These are phyloP conservation scores for Boletus huronensis DNA, from an alignment of 768 basidiomycete genomes.

Conservation along the genomic window DNA sequence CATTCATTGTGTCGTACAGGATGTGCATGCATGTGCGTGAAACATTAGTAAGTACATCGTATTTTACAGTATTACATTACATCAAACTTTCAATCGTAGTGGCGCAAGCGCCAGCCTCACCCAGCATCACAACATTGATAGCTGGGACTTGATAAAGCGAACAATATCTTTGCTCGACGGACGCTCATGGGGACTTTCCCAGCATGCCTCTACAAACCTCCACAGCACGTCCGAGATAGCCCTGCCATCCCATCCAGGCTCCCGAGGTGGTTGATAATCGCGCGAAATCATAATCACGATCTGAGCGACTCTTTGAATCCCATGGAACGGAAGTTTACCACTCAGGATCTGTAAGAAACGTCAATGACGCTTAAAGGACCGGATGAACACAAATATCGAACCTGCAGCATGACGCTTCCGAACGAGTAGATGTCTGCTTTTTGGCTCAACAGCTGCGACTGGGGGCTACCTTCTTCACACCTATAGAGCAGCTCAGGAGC, in stretches of 20 bases:
- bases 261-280: slow-evolving; percentile 7
- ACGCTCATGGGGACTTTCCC: slow-evolving; percentile 15
- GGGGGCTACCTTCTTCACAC: neutral
- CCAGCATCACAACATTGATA: neutral
- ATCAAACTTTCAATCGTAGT: neutral
- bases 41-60: neutral
- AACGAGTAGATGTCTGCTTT: slow-evolving; percentile 29
- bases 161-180: slow-evolving; percentile 15
- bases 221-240: slow-evolving; percentile 23
- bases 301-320: slow-evolving; percentile 16
- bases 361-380: neutral
- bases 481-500: slow-evolving; percentile 25
- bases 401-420: slow-evolving; percentile 30
- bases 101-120: neutral
- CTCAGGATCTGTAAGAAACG: slow-evolving; percentile 13
- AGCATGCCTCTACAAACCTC: slow-evolving; percentile 23
- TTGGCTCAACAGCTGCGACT: slow-evolving; percentile 8
- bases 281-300: slow-evolving; percentile 22
- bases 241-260: slow-evolving; percentile 21
- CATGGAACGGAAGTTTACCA: slow-evolving; percentile 26
- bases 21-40: neutral
- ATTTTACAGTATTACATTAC: neutral
- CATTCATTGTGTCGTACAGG: neutral
- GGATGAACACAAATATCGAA: neutral
- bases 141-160: slow-evolving; percentile 13